Evolutionary conservation across 768 basidiomycete genomes (phyloP).

Genomic region (Suillus bovinus): DNA sequence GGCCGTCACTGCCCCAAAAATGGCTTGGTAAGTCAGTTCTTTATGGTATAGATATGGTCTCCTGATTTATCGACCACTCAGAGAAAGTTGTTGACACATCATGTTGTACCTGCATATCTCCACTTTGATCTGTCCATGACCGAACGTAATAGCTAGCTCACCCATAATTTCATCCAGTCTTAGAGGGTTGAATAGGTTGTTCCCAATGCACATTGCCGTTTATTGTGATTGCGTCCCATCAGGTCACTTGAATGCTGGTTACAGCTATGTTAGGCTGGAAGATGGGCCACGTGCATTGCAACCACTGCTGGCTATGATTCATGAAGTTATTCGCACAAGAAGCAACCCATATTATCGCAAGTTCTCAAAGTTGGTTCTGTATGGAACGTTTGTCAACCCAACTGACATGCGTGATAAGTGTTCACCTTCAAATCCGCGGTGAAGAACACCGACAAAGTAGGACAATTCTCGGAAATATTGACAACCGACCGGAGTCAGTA

Average conservation of each 20-base stretch:
- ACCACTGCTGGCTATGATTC: constrained; percentile 1
- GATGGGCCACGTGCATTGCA: neutral
- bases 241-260: constrained; percentile 2
- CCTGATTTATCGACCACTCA: neutral
- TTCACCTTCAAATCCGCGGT: neutral
- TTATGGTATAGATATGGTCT: neutral
- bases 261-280: neutral
- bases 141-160: constrained; percentile 8
- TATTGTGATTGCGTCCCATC: constrained; percentile 2
- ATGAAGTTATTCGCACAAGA: constrained; percentile 5
- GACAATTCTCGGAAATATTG: neutral
- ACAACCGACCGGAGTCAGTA: neutral
- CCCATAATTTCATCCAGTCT: constrained; percentile 8
- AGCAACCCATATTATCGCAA: neutral
- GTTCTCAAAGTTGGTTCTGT: neutral
- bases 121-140: neutral
- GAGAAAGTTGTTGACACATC: constrained; percentile 3
- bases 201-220: constrained; percentile 6
- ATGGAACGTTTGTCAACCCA: neutral
- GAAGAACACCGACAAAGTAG: neutral
- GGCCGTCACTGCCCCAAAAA: neutral
- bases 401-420: constrained; percentile 1
- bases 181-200: constrained; percentile 5
- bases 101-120: constrained; percentile 3
- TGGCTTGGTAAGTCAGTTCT: neutral